Conservation (phyloP, 306 rosid species). For the Castanea crenata region DNA sequence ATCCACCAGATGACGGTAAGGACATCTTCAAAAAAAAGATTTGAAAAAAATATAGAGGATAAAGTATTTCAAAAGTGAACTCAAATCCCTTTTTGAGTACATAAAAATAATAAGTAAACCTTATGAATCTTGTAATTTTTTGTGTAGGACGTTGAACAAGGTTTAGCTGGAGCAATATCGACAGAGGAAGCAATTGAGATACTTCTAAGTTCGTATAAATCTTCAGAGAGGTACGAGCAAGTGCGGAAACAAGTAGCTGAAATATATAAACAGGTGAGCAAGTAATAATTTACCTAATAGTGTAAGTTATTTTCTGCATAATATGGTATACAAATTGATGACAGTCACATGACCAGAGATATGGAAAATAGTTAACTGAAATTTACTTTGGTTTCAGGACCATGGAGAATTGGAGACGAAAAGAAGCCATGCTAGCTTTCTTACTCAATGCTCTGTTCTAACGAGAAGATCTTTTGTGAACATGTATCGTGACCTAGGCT, state of each 20-base stretch:
- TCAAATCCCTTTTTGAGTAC: not conserved
- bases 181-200: conserved; percentile 30
- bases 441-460: conserved; percentile 56
- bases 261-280: conserved; percentile 17
- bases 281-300: too few species aligned
- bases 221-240: conserved; percentile 18
- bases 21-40: too few species aligned
- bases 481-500: conserved; percentile 58
- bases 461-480: conserved; percentile 63
- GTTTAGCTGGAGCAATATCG: not conserved
- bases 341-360: not conserved
- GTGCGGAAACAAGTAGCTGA: conserved; percentile 20
- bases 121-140: not conserved
- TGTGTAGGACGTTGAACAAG: conserved; percentile 31
- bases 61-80: not conserved
- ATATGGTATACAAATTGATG: too few species aligned
- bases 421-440: conserved; percentile 52
- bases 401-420: conserved; percentile 27
- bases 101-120: too few species aligned
- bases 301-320: too few species aligned
- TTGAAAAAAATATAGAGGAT: too few species aligned
- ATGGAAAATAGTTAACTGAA: not conserved
- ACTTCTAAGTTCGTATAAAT: conserved; percentile 17
- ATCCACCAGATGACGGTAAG: too few species aligned
- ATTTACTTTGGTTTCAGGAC: conserved; percentile 26